A percentile compares a stretch with the other conserved stretches of the same genome.
phyloP scores from a whole-genome alignment of 2,329 filamentous ascomycete species.

The Trichoderma koningiopsis region DNA sequence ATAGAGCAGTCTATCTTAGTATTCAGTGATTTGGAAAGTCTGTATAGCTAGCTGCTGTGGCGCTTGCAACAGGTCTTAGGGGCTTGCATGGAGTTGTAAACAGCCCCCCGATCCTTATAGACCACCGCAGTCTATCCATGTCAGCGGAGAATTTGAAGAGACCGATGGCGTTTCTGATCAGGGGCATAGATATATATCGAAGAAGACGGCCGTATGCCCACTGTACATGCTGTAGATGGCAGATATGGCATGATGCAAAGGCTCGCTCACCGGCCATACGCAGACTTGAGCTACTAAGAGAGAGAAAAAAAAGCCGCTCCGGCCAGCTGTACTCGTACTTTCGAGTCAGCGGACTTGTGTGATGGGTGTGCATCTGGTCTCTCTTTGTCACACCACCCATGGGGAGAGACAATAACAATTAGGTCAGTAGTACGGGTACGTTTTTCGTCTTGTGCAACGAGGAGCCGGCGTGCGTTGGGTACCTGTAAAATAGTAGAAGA shows the following conservation, averaged over 20 bases:
- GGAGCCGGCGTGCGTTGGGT: neutral
- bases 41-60: neutral
- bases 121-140: neutral
- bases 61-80: neutral
- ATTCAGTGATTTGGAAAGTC: neutral
- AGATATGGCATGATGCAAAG: neutral
- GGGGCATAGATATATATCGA: neutral
- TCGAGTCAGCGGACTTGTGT: neutral
- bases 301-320: too few species aligned
- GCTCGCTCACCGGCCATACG: neutral
- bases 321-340: neutral
- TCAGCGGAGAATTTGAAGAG: neutral
- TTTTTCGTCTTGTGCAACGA: neutral
- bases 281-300: neutral
- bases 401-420: neutral
- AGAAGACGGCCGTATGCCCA: too few species aligned
- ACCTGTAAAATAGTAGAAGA: neutral
- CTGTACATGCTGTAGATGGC: too few species aligned
- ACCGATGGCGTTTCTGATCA: neutral
- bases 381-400: slow-evolving; percentile 14
- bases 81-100: neutral
- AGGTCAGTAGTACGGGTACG: neutral
- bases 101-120: neutral
- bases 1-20: neutral
- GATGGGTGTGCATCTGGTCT: slow-evolving; percentile 13